Evolutionary conservation across 495 filamentous ascomycete species (phyloP).

Genomic region (Hyaloscypha bicolor): DNA sequence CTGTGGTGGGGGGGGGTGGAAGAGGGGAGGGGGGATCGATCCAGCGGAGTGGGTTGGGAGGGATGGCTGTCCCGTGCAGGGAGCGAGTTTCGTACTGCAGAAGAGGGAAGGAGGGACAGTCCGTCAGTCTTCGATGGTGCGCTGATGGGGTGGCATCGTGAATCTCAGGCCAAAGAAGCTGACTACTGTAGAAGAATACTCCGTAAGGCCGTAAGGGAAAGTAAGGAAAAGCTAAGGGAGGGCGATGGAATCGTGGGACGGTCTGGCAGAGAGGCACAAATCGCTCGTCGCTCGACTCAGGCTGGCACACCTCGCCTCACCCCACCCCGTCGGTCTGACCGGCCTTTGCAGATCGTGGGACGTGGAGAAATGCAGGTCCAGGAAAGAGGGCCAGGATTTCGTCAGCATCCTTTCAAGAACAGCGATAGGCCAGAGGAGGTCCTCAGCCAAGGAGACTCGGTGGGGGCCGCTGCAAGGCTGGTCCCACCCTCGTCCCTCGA

Average conservation of each 20-base stretch:
- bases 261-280: not conserved
- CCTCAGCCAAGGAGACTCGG: not conserved
- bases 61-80: too few species aligned
- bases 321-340: not conserved
- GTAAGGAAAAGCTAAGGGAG: not conserved
- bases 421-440: not conserved
- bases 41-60: not conserved
- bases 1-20: not conserved
- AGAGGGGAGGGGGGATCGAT: not conserved
- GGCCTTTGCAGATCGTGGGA: not conserved
- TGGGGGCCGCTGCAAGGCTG: not conserved
- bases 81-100: too few species aligned
- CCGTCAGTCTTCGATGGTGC: too few species aligned
- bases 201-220: too few species aligned
- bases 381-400: not conserved
- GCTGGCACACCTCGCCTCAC: not conserved
- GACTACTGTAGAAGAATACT: too few species aligned
- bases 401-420: not conserved
- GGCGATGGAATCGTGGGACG: not conserved
- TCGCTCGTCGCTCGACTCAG: not conserved
- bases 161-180: too few species aligned
- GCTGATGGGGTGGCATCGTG: too few species aligned
- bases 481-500: not conserved
- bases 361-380: not conserved
- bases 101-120: too few species aligned